phyloP scores from a whole-genome alignment of 371 early-diverging fungal genomes.

The Syncephalastrum contaminatum region DNA sequence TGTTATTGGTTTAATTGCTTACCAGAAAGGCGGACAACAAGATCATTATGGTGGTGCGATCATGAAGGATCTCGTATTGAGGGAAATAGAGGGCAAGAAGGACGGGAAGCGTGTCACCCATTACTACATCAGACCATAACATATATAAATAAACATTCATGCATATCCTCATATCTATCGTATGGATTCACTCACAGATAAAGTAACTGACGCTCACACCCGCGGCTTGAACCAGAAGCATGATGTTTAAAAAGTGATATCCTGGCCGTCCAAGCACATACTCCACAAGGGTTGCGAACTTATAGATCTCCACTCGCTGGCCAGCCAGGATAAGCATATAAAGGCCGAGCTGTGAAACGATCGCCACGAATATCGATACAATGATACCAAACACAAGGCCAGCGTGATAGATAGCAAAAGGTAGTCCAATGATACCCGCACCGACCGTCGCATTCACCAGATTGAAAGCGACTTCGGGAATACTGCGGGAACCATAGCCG shows the following conservation, averaged over 20 bases:
- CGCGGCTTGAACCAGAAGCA: conserved; percentile 37
- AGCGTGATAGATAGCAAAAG: conserved; percentile 43
- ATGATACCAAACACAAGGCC: conserved; percentile 47
- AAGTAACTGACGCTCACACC: conserved; percentile 42
- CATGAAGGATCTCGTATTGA: conserved; percentile 12
- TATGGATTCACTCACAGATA: conserved; percentile 21
- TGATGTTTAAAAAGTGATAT: conserved; percentile 34
- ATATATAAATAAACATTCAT: not conserved
- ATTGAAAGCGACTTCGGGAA: conserved; percentile 33
- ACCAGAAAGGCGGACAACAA: conserved; percentile 28
- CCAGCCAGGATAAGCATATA: conserved; percentile 46
- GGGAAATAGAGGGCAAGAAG: conserved; percentile 29
- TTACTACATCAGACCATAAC: conserved; percentile 16
- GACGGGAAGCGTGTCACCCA: conserved; percentile 50
- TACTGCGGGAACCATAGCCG: conserved; percentile 24
- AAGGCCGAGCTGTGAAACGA: conserved; percentile 37
- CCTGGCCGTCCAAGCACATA: conserved; percentile 40
- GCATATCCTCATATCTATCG: not conserved
- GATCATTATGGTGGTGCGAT: conserved; percentile 26
- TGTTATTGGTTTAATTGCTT: conserved; percentile 5
- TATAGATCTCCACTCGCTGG: conserved; percentile 36
- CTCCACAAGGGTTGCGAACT: conserved; percentile 42
- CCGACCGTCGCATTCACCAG: conserved; percentile 54
- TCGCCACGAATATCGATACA: conserved; percentile 36
- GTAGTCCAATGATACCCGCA: conserved; percentile 50